Evolutionary conservation across 495 filamentous ascomycete species (phyloP), one percentile per base, ranked within the genome.

Genomic region (Penicillium manginii): DNA sequence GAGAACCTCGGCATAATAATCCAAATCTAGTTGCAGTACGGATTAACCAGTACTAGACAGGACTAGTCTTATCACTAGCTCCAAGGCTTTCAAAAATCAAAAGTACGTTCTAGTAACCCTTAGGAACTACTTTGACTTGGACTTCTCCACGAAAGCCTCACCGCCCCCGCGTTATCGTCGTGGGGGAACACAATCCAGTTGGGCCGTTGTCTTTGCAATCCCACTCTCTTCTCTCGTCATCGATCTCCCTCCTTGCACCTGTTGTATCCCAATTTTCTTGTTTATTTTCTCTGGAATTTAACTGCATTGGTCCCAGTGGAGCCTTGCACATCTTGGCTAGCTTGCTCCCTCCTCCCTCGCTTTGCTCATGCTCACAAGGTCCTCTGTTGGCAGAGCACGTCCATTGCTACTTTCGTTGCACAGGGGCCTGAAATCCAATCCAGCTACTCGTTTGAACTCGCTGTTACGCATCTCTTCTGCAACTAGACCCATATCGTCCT

Each of bases 361-460:
- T 72, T 37, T 37, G 35, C 15, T 37, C 35, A 78, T 77, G 77
- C 68, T 64, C 72, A 65, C 74, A 79, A 78, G 77, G 77, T 79
- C 68, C 75, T 67, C 70, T 60, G 57, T 29, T 12, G 3, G 9
- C 10, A 39, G 60, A 64, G 23, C 64, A 59, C 61, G 62, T 60
- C 40, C 45, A 49, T 45, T 46, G 45, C 21, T 47, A 12, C 68
- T 67, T 62, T 75, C 70, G 68, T 58, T 71, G 65, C 58, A 68
- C 57, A 70, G 63, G 68, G 29, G 57, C 58, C 70, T 66, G 45
- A 66, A 50, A 64, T 61, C 42, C 65, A 68, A 64, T 57, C 54
- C 58, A 63, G 60, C 59, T 32, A 52, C 58, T 52, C 58, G 52
- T 48, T 54, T 55, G 48, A 54, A 58, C 69, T 57, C 60, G 37